phyloP scores from a whole-genome alignment of 805 yeast genomes.

The Saccharomycopsis capsularis region DNA sequence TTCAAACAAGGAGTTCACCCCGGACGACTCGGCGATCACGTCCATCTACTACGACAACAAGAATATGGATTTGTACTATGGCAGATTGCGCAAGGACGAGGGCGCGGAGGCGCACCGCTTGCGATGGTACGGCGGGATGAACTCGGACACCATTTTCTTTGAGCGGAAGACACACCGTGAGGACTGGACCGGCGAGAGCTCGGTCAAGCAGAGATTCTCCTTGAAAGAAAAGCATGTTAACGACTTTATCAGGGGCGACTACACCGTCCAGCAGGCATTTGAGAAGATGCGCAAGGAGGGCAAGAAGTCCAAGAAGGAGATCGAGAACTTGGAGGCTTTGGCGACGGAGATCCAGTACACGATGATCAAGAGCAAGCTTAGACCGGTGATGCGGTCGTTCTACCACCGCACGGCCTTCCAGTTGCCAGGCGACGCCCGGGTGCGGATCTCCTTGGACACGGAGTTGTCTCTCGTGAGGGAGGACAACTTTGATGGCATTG shows the following conservation, averaged over 20 bases:
- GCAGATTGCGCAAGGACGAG: conserved; percentile 91
- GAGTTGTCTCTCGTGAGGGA: conserved; percentile 97
- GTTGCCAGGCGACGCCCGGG: conserved; percentile 98
- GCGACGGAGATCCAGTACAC: conserved; percentile 93
- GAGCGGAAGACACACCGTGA: conserved; percentile 98
- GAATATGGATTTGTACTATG: conserved; percentile 84
- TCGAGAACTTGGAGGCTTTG: conserved; percentile 84
- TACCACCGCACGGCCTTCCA: conserved; percentile 98
- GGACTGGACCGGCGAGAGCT: conserved; percentile 99
- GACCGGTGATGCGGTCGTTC: conserved; percentile 94
- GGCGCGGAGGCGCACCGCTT: conserved; percentile 98
- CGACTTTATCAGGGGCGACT: conserved; percentile 73
- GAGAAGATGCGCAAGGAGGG: conserved; percentile 91
- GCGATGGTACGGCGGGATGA: conserved; percentile 99
- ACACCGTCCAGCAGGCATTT: conserved; percentile 82
- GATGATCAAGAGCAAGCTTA: conserved; percentile 69
- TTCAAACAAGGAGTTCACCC: conserved; percentile 90
- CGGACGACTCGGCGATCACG: conserved; percentile 92
- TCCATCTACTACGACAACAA: conserved; percentile 93
- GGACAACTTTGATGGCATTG: conserved; percentile 89
- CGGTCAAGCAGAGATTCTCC: conserved; percentile 96
- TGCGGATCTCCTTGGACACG: conserved; percentile 95
- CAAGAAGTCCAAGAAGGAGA: conserved; percentile 77
- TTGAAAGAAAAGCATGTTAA: conserved; percentile 88
- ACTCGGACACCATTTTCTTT: conserved; percentile 82